These are phyloP conservation scores for Tetratostichococcus sp. DNA, from an alignment of 139 green algal genomes.

Conservation along the genomic window DNA sequence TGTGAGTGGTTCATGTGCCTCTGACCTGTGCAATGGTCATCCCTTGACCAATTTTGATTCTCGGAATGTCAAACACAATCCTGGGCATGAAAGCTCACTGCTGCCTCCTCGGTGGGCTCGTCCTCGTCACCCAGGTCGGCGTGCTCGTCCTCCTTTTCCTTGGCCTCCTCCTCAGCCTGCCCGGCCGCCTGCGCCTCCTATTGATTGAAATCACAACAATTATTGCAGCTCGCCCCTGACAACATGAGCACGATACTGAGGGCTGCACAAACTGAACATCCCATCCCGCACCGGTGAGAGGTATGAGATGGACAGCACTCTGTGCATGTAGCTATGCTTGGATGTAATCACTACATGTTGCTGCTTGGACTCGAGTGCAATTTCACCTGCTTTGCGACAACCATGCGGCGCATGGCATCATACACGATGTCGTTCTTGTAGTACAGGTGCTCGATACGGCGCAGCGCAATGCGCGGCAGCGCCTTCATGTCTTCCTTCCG, in stretches of 20 bases:
- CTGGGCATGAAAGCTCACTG: background rate
- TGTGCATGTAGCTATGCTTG: no score
- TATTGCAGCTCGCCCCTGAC: no score
- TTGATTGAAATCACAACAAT: no score
- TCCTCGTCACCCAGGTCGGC: constrained; percentile 43
- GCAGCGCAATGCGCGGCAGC: constrained; percentile 60
- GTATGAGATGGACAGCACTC: no score
- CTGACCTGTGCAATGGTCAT: no score
- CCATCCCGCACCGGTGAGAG: no score
- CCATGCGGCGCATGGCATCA: constrained; percentile 74
- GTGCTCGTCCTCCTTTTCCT: constrained; percentile 20
- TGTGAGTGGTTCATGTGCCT: no score
- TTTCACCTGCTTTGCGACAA: constrained; percentile 40
- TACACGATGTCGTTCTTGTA: constrained; percentile 91
- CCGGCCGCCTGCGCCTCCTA: constrained; percentile 8
- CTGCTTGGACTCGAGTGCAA: no score
- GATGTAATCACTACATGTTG: no score
- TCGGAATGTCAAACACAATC: background rate
- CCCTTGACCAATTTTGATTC: no score
- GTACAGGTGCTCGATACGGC: constrained; percentile 95
- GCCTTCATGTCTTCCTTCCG: constrained; percentile 17
- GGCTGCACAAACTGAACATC: background rate
- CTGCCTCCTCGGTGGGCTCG: constrained; percentile 24
- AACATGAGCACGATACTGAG: no score
- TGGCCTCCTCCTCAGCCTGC: constrained; percentile 5